Percentiles rank a stretch among this genome's conserved stretches.
phyloP scores from a whole-genome alignment of 192 early-diverging fungal genomes.

The Coemansia sp. region DNA sequence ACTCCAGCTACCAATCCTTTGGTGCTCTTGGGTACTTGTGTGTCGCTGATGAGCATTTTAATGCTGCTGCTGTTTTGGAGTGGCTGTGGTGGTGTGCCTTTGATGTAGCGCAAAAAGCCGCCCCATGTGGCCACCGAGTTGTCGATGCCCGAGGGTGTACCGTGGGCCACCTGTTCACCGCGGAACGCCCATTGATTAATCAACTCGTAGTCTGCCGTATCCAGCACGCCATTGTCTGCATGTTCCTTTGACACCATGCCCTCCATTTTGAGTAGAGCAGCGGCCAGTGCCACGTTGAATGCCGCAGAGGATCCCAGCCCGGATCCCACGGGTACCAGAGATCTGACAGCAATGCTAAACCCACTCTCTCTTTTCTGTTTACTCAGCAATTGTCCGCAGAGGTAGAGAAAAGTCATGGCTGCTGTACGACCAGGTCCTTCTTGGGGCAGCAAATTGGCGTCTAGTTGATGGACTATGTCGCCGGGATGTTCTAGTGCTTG shows the following conservation, averaged over 20 bases:
- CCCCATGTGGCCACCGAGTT: slow-evolving; percentile 89
- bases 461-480: background rate
- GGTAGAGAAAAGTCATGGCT: slow-evolving; percentile 64
- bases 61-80: slow-evolving; percentile 59
- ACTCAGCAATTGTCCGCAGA: slow-evolving; percentile 49
- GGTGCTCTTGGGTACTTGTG: slow-evolving; percentile 85
- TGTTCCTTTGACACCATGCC: too few relatives aligned
- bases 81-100: slow-evolving; percentile 53
- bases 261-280: slow-evolving; percentile 65
- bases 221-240: slow-evolving; percentile 10
- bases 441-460: background rate
- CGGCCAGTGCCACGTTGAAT: slow-evolving; percentile 74
- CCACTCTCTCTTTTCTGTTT: slow-evolving; percentile 1
- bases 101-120: slow-evolving; percentile 70
- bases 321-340: slow-evolving; percentile 83
- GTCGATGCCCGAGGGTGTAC: slow-evolving; percentile 92
- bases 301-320: slow-evolving; percentile 97
- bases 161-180: slow-evolving; percentile 93
- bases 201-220: slow-evolving; percentile 28
- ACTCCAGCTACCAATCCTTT: slow-evolving; percentile 81
- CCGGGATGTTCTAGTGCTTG: slow-evolving; percentile 19
- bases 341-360: slow-evolving; percentile 65
- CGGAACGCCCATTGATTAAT: slow-evolving; percentile 91
- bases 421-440: slow-evolving; percentile 50
- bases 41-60: slow-evolving; percentile 84